phyloP scores from a whole-genome alignment of 495 filamentous ascomycete species.

The Trichoderma asperelloides region DNA sequence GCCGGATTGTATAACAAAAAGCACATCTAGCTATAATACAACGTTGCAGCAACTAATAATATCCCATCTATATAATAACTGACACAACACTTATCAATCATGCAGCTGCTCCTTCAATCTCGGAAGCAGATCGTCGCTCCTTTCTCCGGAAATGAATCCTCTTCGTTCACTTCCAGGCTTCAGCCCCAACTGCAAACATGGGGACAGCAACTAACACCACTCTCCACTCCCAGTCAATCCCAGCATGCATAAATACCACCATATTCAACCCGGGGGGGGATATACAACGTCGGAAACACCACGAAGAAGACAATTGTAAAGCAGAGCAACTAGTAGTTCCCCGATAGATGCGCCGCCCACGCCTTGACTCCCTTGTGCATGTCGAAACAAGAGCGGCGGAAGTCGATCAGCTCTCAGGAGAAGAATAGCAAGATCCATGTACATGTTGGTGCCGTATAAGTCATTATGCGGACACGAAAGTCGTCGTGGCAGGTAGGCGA shows the following conservation, averaged over 20 bases:
- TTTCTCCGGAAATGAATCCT: constrained; percentile 19
- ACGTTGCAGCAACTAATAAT: no score
- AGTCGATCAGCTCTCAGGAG: constrained; percentile 61
- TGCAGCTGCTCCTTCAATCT: neutral
- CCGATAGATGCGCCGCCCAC: constrained; percentile 41
- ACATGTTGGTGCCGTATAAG: constrained; percentile 56
- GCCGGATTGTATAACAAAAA: no score
- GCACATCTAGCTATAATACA: no score
- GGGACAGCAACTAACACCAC: constrained; percentile 44
- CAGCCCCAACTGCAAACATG: constrained; percentile 49
- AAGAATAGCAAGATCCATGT: constrained; percentile 61
- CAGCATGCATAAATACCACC: constrained; percentile 57
- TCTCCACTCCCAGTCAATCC: constrained; percentile 64
- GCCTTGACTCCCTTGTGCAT: constrained; percentile 41
- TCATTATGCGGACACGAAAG: constrained; percentile 58
- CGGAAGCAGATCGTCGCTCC: neutral
- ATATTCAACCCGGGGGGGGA: constrained; percentile 59
- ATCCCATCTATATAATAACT: neutral
- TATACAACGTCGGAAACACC: constrained; percentile 62
- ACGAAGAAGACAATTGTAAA: constrained; percentile 56
- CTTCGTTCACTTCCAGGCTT: constrained; percentile 57
- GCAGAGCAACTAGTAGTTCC: no score
- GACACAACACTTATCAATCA: neutral
- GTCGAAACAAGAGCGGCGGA: constrained; percentile 54
- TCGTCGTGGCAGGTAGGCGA: constrained; percentile 46